These are phyloP conservation scores for Globisporangium spiculum DNA, from an alignment of 352 stramenopile species.

Conservation along the genomic window DNA sequence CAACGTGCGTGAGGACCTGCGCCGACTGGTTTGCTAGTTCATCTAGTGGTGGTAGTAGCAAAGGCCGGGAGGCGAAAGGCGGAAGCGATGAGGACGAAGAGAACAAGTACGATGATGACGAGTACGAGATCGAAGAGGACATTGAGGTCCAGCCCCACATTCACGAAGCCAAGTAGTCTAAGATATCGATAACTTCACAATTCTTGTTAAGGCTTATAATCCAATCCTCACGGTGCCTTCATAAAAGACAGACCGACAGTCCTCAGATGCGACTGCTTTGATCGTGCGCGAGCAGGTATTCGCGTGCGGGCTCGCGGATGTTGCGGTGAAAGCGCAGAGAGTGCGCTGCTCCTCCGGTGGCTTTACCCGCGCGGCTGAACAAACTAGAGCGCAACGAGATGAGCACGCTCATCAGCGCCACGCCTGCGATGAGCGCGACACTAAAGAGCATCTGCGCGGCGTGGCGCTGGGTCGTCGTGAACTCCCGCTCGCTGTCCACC, in stretches of 20 bases:
- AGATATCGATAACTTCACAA: background rate
- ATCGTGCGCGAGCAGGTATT: conserved; percentile 47
- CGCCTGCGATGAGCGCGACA: conserved; percentile 28
- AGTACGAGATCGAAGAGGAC: conserved; percentile 57
- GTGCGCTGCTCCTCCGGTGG: conserved; percentile 7
- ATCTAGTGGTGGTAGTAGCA: conserved; percentile 4
- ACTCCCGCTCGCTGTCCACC: conserved; percentile 19
- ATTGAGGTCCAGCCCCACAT: conserved; percentile 23
- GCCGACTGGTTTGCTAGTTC: conserved; percentile 32
- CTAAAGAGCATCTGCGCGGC: conserved; percentile 28
- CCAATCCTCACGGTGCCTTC: background rate
- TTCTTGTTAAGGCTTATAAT: background rate
- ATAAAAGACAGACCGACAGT: background rate
- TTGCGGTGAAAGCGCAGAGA: conserved; percentile 30
- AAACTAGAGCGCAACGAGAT: conserved; percentile 36
- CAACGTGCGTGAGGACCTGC: conserved; percentile 27
- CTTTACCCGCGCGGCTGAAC: conserved; percentile 24
- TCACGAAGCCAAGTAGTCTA: conserved; percentile 13
- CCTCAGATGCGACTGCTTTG: conserved; percentile 5
- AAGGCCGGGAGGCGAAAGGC: background rate
- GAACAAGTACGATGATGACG: conserved; percentile 34
- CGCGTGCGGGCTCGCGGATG: conserved; percentile 45
- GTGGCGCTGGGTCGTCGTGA: conserved; percentile 20
- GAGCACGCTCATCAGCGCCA: conserved; percentile 34
- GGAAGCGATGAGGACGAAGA: conserved; percentile 10